Evolutionary conservation across 352 stramenopile genomes (phyloP).

Genomic region (Globisporangium paroecandrum): DNA sequence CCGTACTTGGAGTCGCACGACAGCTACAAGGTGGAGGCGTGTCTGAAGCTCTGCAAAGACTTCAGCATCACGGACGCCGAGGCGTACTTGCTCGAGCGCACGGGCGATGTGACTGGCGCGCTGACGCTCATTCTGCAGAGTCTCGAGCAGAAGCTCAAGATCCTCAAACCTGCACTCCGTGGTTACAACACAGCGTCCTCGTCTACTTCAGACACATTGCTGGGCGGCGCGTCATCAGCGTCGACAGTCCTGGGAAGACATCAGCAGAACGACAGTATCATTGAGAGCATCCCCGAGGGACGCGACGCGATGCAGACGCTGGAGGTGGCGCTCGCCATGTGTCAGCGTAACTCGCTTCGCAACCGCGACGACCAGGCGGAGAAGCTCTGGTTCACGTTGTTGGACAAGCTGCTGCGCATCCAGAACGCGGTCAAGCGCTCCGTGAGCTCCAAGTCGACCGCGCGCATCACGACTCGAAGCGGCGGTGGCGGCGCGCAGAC

Average conservation of each 20-base stretch:
- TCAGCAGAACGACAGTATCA: conserved; percentile 78
- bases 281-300: conserved; percentile 74
- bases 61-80: conserved; percentile 83
- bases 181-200: conserved; percentile 60
- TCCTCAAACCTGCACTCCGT: conserved; percentile 82
- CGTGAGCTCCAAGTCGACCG: conserved; percentile 70
- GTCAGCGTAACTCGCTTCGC: conserved; percentile 89
- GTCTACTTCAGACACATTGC: conserved; percentile 32
- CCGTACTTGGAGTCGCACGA: conserved; percentile 81
- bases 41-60: conserved; percentile 81
- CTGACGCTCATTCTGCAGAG: conserved; percentile 92
- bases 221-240: conserved; percentile 21
- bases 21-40: conserved; percentile 86
- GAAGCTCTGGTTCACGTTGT: conserved; percentile 93
- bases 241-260: conserved; percentile 21
- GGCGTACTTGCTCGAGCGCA: conserved; percentile 92
- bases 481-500: conserved; percentile 68
- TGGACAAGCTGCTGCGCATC: conserved; percentile 92
- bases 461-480: conserved; percentile 61
- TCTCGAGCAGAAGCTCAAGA: conserved; percentile 91
- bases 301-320: conserved; percentile 87
- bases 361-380: conserved; percentile 88
- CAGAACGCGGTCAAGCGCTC: conserved; percentile 89
- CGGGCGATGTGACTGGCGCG: conserved; percentile 91
- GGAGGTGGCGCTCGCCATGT: conserved; percentile 90